These are phyloP conservation scores for Umbelopsis sp. DNA, from an alignment of 371 early-diverging fungal genomes.

Conservation along the genomic window DNA sequence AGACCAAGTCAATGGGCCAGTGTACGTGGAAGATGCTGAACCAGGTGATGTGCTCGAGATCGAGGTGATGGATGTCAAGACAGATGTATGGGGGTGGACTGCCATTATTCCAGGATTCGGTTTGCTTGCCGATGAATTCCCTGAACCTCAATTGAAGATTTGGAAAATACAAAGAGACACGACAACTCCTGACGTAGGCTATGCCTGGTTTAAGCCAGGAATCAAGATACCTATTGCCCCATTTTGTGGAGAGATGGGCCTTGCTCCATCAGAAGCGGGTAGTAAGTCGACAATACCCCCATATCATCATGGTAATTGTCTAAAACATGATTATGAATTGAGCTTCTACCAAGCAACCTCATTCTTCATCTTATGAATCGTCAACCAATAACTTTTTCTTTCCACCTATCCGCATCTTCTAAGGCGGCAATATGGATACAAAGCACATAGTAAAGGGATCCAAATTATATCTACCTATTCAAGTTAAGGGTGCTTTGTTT, in stretches of 20 bases:
- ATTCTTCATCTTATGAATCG: too few species aligned
- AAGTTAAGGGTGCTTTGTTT: conserved; percentile 15
- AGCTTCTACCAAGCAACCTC: neutral
- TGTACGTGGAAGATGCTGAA: conserved; percentile 6
- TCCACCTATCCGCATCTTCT: too few species aligned
- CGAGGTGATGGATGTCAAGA: neutral
- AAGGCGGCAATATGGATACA: conserved; percentile 14
- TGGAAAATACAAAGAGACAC: conserved; percentile 1
- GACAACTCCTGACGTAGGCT: neutral
- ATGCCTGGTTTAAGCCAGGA: conserved; percentile 2
- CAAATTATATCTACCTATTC: neutral
- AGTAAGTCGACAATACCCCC: conserved; percentile 2
- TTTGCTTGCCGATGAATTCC: conserved; percentile 3
- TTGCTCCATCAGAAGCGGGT: neutral
- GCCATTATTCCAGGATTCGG: conserved; percentile 2
- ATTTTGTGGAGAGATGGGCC: conserved; percentile 15
- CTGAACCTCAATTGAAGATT: conserved; percentile 4
- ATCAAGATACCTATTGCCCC: conserved; percentile 15
- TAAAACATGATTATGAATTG: neutral
- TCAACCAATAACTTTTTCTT: too few species aligned
- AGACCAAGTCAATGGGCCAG: conserved; percentile 9
- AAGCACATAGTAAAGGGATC: conserved; percentile 5
- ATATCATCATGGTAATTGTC: neutral
- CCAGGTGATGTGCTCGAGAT: conserved; percentile 12
- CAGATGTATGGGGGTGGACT: conserved; percentile 3